phyloP scores from a whole-genome alignment of 2,329 filamentous ascomycete species.

The Escovopsis sp. region DNA sequence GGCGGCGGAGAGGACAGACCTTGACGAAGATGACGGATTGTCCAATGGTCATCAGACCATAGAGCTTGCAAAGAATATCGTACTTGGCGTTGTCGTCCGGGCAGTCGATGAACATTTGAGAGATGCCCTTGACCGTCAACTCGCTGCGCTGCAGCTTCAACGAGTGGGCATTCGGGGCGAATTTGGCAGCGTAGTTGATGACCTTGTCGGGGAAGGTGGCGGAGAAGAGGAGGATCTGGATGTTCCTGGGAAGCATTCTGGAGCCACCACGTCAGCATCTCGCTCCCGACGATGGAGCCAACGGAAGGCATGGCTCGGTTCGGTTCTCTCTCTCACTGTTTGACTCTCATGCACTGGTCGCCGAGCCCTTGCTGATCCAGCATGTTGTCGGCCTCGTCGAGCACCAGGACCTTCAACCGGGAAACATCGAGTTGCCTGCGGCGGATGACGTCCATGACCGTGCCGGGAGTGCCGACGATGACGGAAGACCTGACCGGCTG shows the following conservation, averaged over 20 bases:
- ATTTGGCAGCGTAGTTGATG: slow-evolving; percentile 66
- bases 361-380: slow-evolving; percentile 88
- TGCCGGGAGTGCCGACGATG: slow-evolving; percentile 87
- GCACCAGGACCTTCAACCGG: slow-evolving; percentile 65
- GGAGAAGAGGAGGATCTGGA: slow-evolving; percentile 92
- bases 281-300: neutral
- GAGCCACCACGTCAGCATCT: slow-evolving; percentile 2
- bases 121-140: slow-evolving; percentile 91
- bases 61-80: slow-evolving; percentile 76
- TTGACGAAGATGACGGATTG: slow-evolving; percentile 97
- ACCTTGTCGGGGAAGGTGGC: slow-evolving; percentile 85
- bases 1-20: slow-evolving; percentile 28
- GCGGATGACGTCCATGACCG: slow-evolving; percentile 75
- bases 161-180: slow-evolving; percentile 73
- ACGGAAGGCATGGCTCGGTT: neutral
- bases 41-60: slow-evolving; percentile 89
- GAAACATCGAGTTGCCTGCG: slow-evolving; percentile 58
- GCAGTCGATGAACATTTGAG: slow-evolving; percentile 95
- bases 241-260: slow-evolving; percentile 55
- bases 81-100: slow-evolving; percentile 73
- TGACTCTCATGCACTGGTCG: slow-evolving; percentile 86
- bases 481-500: slow-evolving; percentile 60
- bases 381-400: slow-evolving; percentile 99
- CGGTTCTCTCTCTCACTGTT: slow-evolving; percentile 37
- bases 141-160: slow-evolving; percentile 83